A percentile compares a stretch with the other conserved stretches of the same genome.
Conservation (phyloP, 164 flowering plant genomes). For the Sedum album region DNA sequence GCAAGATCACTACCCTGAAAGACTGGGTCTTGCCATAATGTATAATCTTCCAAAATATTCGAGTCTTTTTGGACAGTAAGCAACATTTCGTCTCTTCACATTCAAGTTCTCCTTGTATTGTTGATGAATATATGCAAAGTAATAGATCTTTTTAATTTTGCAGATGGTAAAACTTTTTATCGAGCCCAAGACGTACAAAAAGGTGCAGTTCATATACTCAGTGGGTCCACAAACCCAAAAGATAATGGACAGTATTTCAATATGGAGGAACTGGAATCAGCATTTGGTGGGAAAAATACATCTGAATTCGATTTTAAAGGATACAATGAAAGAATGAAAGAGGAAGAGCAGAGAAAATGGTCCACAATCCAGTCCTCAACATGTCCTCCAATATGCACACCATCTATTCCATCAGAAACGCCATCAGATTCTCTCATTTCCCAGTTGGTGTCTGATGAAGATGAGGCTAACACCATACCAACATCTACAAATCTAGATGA, state of each 20-base stretch:
- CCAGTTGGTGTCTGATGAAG: not conserved
- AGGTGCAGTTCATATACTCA: constrained; percentile 24
- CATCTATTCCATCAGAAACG: constrained; percentile 4
- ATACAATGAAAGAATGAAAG: too few relatives aligned
- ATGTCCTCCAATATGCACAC: not conserved
- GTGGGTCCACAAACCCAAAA: constrained; percentile 16
- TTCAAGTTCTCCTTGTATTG: not conserved
- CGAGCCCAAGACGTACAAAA: constrained; percentile 24
- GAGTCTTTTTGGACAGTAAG: not conserved
- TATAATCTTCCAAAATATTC: not conserved
- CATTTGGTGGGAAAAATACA: too few relatives aligned
- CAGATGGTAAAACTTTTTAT: constrained; percentile 22
- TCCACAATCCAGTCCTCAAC: too few relatives aligned
- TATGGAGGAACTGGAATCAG: too few relatives aligned
- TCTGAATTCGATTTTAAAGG: too few relatives aligned
- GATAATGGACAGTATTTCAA: too few relatives aligned
- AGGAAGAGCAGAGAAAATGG: too few relatives aligned
- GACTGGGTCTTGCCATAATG: constrained; percentile 15
- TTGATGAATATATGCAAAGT: not conserved
- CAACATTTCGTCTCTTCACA: not conserved
- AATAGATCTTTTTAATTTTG: not conserved
- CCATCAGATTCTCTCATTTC: too few relatives aligned
- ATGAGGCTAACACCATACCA: not conserved
- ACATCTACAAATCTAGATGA: not conserved
- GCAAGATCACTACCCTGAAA: constrained; percentile 33